Evolutionary conservation across 768 basidiomycete species (phyloP), one percentile per base, ranked within the genome.

Genomic region (Mycena galericulata): DNA sequence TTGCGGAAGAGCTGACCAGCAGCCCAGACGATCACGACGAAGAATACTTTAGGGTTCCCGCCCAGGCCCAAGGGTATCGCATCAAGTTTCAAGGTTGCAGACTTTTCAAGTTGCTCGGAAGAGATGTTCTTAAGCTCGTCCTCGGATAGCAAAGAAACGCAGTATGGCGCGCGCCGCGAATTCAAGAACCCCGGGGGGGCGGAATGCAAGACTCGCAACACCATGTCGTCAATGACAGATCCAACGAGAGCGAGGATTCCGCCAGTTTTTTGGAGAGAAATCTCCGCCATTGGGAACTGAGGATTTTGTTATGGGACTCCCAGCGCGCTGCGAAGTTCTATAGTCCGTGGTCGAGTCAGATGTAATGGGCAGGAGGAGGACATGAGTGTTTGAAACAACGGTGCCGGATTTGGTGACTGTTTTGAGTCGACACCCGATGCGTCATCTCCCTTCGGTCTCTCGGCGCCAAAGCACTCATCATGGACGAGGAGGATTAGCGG

Each of bases 11-110:
- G 78, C 67, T 89, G 86, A 8, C 86, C 88, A 14, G 82, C 81
- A 29, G 86, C 85, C 87, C 88, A 88, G 2, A 89, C 77, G n/a
- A 89, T 76, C 11, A 87, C 83, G 20, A 86, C 80, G 72, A 85
- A 89, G 69, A 75, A 81, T n/a, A 83, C 78, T 1, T 67, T 55
- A 2, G 66, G 54, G 49, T 76, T 78, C n/a, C 82, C 82, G 14
- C 85, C 85, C 9, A 85, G 62, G 9, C 86, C 85, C n/a, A 79
- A 72, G 41, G 75, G 49, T 53, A 80, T 56, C 3, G 67, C 71
- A 49, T 62, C 62, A 17, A 71, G 45, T 12, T 47, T 20, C 4
- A n/a, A n/a, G n/a, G n/a, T n/a, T n/a, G 22, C 56, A 53, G 57
- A 29, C 26, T 56, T 70, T 18, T 69, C 67, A 9, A 73, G 64